Evolutionary conservation across 2,329 filamentous ascomycete species (phyloP).

Genomic region (Apiospora saccharicola): DNA sequence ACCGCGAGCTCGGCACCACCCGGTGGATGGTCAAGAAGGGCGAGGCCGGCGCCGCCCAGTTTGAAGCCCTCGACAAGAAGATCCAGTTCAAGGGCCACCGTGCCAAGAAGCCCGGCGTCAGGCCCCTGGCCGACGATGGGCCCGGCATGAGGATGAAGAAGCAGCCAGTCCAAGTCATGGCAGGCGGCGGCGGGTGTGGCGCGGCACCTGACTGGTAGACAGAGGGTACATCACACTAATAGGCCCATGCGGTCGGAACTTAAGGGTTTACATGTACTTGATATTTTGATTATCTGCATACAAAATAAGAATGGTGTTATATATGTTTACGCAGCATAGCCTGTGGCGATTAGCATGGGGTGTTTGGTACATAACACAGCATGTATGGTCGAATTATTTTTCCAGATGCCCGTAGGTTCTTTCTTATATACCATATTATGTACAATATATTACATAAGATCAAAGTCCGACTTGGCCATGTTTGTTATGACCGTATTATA

Average conservation of each 20-base stretch:
- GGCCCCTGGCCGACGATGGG: conserved; percentile 35
- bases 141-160: conserved; percentile 40
- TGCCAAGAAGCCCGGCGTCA: conserved; percentile 52
- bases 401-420: not conserved
- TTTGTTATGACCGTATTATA: not conserved
- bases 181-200: conserved; percentile 47
- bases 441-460: not conserved
- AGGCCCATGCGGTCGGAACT: not conserved
- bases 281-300: not conserved
- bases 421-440: not conserved
- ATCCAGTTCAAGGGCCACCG: conserved; percentile 53
- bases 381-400: not conserved
- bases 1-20: conserved; percentile 77
- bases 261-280: not conserved
- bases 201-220: conserved; percentile 55
- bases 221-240: not conserved
- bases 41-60: conserved; percentile 55
- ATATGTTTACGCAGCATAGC: not conserved
- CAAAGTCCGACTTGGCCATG: not conserved
- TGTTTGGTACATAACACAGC: not conserved
- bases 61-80: conserved; percentile 55
- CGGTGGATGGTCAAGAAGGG: conserved; percentile 81
- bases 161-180: conserved; percentile 48
- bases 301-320: not conserved
- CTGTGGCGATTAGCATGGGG: not conserved